Percentiles rank a stretch among this genome's conserved stretches.
These are phyloP conservation scores for Myriosclerotinia curreyana DNA, from an alignment of 2,329 filamentous ascomycete species.

Conservation along the genomic window DNA sequence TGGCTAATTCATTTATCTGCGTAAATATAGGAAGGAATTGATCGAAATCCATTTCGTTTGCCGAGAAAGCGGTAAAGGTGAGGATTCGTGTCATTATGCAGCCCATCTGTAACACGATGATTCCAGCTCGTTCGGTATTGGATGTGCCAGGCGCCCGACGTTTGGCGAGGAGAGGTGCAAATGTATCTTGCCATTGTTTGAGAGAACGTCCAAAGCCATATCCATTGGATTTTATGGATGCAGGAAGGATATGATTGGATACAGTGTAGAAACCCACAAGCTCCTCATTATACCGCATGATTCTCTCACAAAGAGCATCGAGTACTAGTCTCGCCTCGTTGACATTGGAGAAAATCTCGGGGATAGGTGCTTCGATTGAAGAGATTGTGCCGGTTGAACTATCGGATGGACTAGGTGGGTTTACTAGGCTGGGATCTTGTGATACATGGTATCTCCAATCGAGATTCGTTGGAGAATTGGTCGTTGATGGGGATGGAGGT, in stretches of 20 bases:
- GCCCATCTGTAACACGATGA: constrained; percentile 61
- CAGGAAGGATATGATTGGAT: constrained; percentile 48
- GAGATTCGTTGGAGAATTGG: neutral
- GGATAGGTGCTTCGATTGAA: constrained; percentile 30
- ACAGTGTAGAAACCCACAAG: constrained; percentile 47
- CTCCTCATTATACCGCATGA: constrained; percentile 57
- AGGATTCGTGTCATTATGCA: constrained; percentile 57
- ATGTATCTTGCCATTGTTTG: constrained; percentile 54
- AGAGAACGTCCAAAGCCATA: constrained; percentile 50
- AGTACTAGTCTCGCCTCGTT: constrained; percentile 56
- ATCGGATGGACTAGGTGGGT: constrained; percentile 46
- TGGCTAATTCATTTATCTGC: constrained; percentile 54
- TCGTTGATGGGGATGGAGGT: constrained; percentile 12
- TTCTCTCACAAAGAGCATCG: constrained; percentile 54
- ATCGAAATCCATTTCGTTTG: constrained; percentile 58
- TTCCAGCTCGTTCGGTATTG: constrained; percentile 55
- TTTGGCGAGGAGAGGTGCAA: constrained; percentile 52
- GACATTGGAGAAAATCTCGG: constrained; percentile 46
- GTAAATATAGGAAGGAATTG: constrained; percentile 51
- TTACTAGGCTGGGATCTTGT: neutral
- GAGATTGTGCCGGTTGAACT: constrained; percentile 27
- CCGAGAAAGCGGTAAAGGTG: constrained; percentile 59
- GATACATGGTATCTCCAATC: constrained; percentile 8
- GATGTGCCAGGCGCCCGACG: constrained; percentile 48
- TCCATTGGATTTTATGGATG: constrained; percentile 30